Conservation (phyloP, 305 asterid species). For the Fraxinus paxiana region DNA sequence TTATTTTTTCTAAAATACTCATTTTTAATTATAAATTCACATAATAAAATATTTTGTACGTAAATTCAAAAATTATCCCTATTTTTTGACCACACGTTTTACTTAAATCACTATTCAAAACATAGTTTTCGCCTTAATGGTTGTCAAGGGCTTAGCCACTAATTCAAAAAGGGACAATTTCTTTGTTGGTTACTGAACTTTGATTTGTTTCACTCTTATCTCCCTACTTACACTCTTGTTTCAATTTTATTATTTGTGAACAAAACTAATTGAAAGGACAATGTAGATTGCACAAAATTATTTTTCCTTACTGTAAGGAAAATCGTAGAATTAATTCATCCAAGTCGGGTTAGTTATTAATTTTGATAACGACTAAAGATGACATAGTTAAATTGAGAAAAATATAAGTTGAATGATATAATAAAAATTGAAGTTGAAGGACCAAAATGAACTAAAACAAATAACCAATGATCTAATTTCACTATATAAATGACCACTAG, state of each 20-base stretch:
- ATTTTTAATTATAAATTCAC: no score
- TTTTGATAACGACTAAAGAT: not conserved
- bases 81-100: no score
- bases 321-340: not conserved
- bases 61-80: no score
- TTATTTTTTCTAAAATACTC: no score
- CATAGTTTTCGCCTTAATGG: no score
- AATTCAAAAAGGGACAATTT: not conserved
- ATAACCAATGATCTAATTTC: not conserved
- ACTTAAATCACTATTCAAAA: no score
- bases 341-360: not conserved
- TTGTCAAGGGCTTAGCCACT: no score
- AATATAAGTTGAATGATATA: not conserved
- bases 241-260: not conserved
- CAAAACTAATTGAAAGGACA: not conserved
- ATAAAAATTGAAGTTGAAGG: not conserved
- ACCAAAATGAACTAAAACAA: not conserved
- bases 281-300: not conserved
- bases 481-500: constrained; percentile 22
- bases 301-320: not conserved
- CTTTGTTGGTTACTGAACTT: not conserved
- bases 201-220: not conserved
- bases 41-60: no score
- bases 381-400: not conserved
- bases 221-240: not conserved